These are phyloP conservation scores for Alectoria sarmentosa DNA, from an alignment of 495 filamentous ascomycete species.

Conservation along the genomic window DNA sequence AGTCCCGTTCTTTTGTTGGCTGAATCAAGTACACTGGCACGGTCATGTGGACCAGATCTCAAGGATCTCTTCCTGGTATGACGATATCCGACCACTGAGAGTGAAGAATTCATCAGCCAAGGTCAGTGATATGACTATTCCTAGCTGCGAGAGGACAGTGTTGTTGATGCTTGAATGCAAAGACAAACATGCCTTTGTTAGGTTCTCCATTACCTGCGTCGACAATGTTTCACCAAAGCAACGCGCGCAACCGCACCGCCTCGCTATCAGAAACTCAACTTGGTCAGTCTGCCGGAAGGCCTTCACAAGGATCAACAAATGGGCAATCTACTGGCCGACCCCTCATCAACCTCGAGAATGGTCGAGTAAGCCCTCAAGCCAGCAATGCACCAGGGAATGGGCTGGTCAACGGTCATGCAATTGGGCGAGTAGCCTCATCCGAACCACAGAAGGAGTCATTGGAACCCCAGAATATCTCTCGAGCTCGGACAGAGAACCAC, in stretches of 20 bases:
- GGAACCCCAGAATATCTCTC: neutral
- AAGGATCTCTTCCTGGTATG: neutral
- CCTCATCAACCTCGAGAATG: neutral
- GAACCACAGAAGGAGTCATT: neutral
- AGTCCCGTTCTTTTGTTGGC: neutral
- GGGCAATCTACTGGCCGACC: neutral
- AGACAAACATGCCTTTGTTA: neutral
- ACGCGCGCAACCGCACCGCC: neutral
- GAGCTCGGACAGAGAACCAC: conserved; percentile 6
- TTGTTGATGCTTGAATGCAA: neutral
- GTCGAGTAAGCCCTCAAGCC: neutral
- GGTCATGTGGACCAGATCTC: neutral
- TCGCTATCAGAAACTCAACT: neutral
- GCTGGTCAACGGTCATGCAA: conserved; percentile 1
- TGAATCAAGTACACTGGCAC: neutral
- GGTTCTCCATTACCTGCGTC: neutral
- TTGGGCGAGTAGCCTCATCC: neutral
- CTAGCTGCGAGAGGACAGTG: neutral
- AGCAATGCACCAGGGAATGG: neutral
- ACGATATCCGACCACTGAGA: neutral
- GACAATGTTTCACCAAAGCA: neutral
- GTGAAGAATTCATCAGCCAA: neutral
- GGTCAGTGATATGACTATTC: neutral
- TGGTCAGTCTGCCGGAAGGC: neutral
- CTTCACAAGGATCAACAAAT: neutral